Percentiles rank a stretch among this genome's conserved stretches.
phyloP scores from a whole-genome alignment of 2,329 filamentous ascomycete species.

The Macrophomina phaseolina region DNA sequence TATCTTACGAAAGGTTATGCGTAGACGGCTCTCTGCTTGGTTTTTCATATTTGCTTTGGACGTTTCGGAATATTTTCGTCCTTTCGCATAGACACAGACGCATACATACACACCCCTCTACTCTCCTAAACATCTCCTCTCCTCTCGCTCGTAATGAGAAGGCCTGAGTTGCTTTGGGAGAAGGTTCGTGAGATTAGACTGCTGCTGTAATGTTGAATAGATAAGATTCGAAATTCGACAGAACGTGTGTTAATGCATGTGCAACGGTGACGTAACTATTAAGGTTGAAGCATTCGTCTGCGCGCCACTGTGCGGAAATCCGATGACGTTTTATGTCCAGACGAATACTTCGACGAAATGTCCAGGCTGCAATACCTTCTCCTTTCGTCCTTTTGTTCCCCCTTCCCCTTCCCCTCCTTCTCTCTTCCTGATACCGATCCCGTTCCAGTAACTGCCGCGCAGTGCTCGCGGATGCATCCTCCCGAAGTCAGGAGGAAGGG shows the following conservation, averaged over 20 bases:
- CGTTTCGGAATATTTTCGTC: not conserved
- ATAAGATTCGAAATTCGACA: not conserved
- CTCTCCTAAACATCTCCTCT: not conserved
- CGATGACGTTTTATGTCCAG: too few relatives aligned
- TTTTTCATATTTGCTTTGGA: not conserved
- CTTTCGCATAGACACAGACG: slow-evolving; percentile 9
- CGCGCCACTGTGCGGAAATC: too few relatives aligned
- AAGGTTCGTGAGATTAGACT: not conserved
- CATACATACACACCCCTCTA: not conserved
- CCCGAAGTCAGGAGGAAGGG: not conserved
- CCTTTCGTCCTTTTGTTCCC: too few relatives aligned
- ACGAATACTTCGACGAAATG: too few relatives aligned
- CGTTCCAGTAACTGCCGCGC: not conserved
- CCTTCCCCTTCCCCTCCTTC: too few relatives aligned
- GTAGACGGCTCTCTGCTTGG: slow-evolving; percentile 25
- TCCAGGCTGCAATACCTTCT: too few relatives aligned
- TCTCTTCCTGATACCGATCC: too few relatives aligned
- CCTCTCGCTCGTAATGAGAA: not conserved
- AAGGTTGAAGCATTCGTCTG: not conserved
- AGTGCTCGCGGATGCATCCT: not conserved
- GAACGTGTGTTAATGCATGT: not conserved
- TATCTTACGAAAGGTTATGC: slow-evolving; percentile 12
- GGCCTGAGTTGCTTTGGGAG: not conserved
- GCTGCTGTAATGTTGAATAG: slow-evolving; percentile 21
- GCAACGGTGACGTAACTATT: not conserved